Conservation (phyloP, 2,329 filamentous ascomycete genomes). For the Fusarium sp. region DNA sequence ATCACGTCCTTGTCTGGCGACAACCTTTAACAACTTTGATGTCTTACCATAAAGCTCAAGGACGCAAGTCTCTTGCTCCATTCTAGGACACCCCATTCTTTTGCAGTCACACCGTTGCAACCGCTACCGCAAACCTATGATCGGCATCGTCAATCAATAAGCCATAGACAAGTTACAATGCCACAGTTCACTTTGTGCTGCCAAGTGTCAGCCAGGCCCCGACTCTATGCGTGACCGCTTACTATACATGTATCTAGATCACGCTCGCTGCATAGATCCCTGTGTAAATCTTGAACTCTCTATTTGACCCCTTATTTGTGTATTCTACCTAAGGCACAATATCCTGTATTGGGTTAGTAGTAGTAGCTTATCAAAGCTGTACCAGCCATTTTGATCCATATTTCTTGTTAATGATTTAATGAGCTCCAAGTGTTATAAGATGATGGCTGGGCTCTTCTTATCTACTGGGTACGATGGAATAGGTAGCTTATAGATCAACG, state of each 20-base stretch:
- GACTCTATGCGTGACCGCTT: not conserved
- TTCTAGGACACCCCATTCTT: conserved; percentile 51
- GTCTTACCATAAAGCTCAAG: conserved; percentile 3
- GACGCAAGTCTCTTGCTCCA: not conserved
- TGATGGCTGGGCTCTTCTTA: no score
- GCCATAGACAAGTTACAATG: conserved; percentile 66
- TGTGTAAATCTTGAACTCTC: no score
- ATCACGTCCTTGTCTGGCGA: conserved; percentile 11
- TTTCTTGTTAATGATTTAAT: no score
- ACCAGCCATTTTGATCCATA: no score
- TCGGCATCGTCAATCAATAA: conserved; percentile 65
- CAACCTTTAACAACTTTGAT: conserved; percentile 7
- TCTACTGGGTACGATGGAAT: no score
- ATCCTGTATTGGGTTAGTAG: no score
- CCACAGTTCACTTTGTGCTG: conserved; percentile 56
- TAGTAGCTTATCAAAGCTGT: no score
- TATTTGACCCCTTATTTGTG: no score
- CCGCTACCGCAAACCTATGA: conserved; percentile 57
- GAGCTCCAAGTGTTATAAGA: no score
- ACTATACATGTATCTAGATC: not conserved
- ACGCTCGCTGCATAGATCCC: no score
- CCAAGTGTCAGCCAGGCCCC: not conserved
- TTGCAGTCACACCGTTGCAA: conserved; percentile 55
- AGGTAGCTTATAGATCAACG: no score
- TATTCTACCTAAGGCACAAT: no score